phyloP scores from a whole-genome alignment of 1,139 yeast genomes.

The Taphrina deformans region DNA sequence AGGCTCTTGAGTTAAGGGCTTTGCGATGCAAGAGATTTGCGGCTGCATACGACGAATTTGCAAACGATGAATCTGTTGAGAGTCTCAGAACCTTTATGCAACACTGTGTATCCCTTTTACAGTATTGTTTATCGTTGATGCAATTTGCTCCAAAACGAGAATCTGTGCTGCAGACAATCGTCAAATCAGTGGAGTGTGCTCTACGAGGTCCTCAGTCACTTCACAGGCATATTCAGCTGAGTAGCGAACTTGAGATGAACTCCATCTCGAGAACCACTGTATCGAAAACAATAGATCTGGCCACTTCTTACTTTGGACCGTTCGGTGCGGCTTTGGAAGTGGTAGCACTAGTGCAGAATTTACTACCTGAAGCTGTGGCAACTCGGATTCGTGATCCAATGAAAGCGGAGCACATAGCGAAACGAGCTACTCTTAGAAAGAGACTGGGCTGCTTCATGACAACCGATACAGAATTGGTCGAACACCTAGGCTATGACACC shows the following conservation, averaged over 20 bases:
- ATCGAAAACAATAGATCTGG: neutral
- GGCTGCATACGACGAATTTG: constrained; percentile 10
- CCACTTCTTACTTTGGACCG: neutral
- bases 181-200: neutral
- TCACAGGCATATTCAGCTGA: neutral
- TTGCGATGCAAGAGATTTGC: neutral
- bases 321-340: neutral
- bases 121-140: neutral
- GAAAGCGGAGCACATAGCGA: neutral
- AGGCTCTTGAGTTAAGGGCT: constrained; percentile 1
- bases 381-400: constrained; percentile 2
- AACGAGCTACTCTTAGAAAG: neutral
- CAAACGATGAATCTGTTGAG: constrained; percentile 5
- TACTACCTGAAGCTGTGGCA: neutral
- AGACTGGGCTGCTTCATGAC: neutral
- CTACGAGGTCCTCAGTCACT: neutral
- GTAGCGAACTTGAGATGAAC: neutral
- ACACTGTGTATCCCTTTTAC: neutral
- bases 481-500: neutral
- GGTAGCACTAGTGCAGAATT: neutral
- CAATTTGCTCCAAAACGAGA: neutral
- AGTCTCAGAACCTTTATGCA: neutral
- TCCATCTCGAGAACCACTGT: neutral
- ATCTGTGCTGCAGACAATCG: neutral
- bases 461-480: neutral